Conservation (phyloP, 2,329 filamentous ascomycete genomes). For the Colletotrichum ledebouriae region DNA sequence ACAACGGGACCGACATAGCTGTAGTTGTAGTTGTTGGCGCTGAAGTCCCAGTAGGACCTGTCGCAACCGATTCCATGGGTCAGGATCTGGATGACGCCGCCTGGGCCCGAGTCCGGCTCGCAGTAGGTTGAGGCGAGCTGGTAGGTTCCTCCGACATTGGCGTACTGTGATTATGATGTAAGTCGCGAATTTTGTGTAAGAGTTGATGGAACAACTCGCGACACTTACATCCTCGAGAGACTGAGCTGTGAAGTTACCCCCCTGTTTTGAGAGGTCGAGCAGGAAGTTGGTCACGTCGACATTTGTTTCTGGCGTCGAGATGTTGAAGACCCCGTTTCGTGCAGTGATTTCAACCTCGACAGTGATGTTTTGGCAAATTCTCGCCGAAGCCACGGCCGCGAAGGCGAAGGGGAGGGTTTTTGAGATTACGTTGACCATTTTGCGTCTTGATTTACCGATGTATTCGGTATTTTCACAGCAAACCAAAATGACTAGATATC, state of each 20-base stretch:
- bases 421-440: conserved; percentile 45
- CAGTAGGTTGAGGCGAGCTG: conserved; percentile 73
- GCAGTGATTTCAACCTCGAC: conserved; percentile 69
- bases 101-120: conserved; percentile 61
- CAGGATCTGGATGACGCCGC: conserved; percentile 54
- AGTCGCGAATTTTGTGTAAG: not conserved
- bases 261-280: conserved; percentile 62
- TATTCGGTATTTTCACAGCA: too few species aligned
- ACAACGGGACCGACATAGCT: conserved; percentile 71
- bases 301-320: conserved; percentile 62
- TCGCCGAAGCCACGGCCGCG: conserved; percentile 49
- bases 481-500: too few species aligned
- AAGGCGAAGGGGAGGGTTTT: conserved; percentile 45
- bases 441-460: not conserved
- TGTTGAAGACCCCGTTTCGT: conserved; percentile 66
- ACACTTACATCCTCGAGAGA: conserved; percentile 58
- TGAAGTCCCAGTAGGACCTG: conserved; percentile 71
- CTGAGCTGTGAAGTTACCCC: conserved; percentile 62
- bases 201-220: not conserved
- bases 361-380: conserved; percentile 62
- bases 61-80: conserved; percentile 59
- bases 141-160: conserved; percentile 66
- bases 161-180: conserved; percentile 52
- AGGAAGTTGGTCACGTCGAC: conserved; percentile 70
- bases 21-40: conserved; percentile 71